These are phyloP conservation scores for Selaginella moellendorffii DNA, from an alignment of 75 land plant genomes.

Conservation along the genomic window DNA sequence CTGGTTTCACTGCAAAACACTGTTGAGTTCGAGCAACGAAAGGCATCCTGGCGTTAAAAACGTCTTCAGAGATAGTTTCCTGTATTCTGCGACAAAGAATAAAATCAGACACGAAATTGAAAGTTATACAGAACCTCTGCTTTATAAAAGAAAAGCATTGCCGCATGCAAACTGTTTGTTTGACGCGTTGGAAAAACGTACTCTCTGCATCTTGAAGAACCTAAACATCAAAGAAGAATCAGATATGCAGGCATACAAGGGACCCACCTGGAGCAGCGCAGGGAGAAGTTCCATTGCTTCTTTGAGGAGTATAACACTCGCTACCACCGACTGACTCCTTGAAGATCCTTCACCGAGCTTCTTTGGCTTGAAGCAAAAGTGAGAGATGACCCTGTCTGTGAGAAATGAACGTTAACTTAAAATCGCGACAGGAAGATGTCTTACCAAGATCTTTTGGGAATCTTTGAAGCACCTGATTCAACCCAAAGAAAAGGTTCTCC, in stretches of 20 bases:
- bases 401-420: neutral
- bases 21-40: conserved; percentile 93
- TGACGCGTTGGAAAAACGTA: conserved; percentile 55
- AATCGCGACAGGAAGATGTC: neutral
- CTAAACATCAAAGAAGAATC: conserved; percentile 16
- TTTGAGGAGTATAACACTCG: conserved; percentile 72
- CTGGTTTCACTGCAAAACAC: conserved; percentile 94
- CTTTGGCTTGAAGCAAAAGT: conserved; percentile 76
- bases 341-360: conserved; percentile 36
- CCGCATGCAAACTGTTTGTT: conserved; percentile 49
- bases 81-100: conserved; percentile 38
- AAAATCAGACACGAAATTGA: neutral
- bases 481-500: conserved; percentile 83
- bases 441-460: conserved; percentile 94
- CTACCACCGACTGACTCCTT: conserved; percentile 55
- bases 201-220: conserved; percentile 69
- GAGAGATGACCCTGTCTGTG: conserved; percentile 75
- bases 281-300: conserved; percentile 79
- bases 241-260: neutral
- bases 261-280: conserved; percentile 51
- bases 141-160: neutral
- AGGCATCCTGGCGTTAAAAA: conserved; percentile 70
- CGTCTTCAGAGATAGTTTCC: conserved; percentile 76
- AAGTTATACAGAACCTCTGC: neutral
- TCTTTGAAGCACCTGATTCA: conserved; percentile 69